A percentile compares a stretch with the other conserved stretches of the same genome.
These are phyloP conservation scores for Brassica incana DNA, from an alignment of 345 rosid genomes.

Conservation along the genomic window DNA sequence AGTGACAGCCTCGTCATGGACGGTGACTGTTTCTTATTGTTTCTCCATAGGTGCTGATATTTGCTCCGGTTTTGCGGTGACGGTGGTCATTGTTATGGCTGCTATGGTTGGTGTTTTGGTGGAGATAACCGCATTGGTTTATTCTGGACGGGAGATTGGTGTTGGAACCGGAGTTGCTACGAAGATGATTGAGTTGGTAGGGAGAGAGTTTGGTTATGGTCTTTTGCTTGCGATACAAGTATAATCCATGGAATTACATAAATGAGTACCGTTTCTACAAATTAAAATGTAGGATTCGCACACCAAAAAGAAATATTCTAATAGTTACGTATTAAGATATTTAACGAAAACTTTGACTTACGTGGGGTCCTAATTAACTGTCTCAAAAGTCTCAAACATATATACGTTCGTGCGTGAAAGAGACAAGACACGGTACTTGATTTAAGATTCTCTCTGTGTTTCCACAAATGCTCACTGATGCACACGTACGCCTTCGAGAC, in stretches of 20 bases:
- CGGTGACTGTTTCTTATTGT: constrained; percentile 37
- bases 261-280: too few species aligned
- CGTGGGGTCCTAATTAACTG: not conserved
- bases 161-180: constrained; percentile 21
- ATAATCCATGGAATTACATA: too few species aligned
- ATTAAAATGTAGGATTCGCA: too few species aligned
- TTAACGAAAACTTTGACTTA: not conserved
- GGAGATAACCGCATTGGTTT: constrained; percentile 42
- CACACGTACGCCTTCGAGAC: constrained; percentile 19
- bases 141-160: constrained; percentile 31
- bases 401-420: not conserved
- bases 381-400: not conserved
- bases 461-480: constrained; percentile 8
- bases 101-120: constrained; percentile 40
- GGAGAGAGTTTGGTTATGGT: constrained; percentile 20
- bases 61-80: constrained; percentile 43
- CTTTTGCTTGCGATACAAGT: too few species aligned
- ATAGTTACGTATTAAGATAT: too few species aligned
- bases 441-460: constrained; percentile 13
- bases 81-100: constrained; percentile 28
- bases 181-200: constrained; percentile 24
- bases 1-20: constrained; percentile 40
- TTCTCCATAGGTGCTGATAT: constrained; percentile 46
- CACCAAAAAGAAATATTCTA: too few species aligned
- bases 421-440: not conserved